Evolutionary conservation across 148 eudicot genomes (phyloP).

Genomic region (Hydrangea macrophylla): DNA sequence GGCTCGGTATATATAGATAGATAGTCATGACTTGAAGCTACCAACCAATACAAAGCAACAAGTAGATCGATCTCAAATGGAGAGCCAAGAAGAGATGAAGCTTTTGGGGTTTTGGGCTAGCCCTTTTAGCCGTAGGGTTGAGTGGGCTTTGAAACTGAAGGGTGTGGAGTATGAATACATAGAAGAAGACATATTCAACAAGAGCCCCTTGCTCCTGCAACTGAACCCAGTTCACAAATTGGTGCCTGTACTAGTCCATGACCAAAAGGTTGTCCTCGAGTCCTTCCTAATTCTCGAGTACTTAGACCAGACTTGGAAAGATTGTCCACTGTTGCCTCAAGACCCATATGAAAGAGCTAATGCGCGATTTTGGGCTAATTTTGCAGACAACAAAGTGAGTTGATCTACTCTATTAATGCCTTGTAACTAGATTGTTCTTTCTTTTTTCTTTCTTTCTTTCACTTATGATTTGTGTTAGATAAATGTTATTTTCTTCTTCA

Average conservation of each 20-base stretch:
- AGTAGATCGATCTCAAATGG: no score
- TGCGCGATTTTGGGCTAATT: constrained; percentile 26
- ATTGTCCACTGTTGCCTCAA: constrained; percentile 15
- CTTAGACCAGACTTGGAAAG: constrained; percentile 26
- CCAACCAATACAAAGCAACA: no score
- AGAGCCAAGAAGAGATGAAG: constrained; percentile 12
- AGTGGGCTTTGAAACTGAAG: constrained; percentile 30
- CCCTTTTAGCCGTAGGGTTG: constrained; percentile 17
- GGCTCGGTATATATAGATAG: no score
- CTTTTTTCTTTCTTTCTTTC: no score
- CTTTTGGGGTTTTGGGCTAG: constrained; percentile 21
- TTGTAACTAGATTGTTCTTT: no score
- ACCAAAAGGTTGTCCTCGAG: constrained; percentile 15
- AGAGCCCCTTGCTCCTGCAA: constrained; percentile 19
- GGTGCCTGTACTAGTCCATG: constrained; percentile 29
- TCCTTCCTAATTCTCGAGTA: constrained; percentile 26
- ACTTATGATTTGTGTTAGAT: no score
- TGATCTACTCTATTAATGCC: no score
- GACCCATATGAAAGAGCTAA: constrained; percentile 25
- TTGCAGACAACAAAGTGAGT: constrained; percentile 25
- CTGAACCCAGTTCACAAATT: constrained; percentile 18
- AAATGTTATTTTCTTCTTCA: neutral
- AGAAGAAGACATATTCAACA: constrained; percentile 28
- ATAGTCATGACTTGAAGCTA: no score
- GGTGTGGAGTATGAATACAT: constrained; percentile 26